phyloP scores from a whole-genome alignment of 2,329 filamentous ascomycete species.

The Pseudopithomyces chartarum region DNA sequence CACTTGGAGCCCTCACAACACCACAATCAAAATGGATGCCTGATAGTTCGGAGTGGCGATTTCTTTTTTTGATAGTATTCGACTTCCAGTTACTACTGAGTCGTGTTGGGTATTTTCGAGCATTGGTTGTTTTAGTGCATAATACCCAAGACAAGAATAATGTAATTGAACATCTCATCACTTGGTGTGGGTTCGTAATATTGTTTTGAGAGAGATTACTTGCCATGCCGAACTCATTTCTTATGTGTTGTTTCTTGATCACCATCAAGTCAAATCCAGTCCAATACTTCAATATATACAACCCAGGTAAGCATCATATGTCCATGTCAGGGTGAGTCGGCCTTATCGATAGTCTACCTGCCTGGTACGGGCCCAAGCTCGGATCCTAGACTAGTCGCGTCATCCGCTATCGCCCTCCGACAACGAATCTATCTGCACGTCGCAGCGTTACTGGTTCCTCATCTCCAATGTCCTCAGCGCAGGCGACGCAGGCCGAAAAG shows the following conservation, averaged over 20 bases:
- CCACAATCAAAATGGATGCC: not conserved
- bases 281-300: too few species aligned
- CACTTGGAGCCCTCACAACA: constrained; percentile 2
- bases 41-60: not conserved
- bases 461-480: constrained; percentile 39
- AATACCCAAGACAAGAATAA: too few species aligned
- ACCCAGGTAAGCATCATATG: too few species aligned
- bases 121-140: too few species aligned
- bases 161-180: too few species aligned
- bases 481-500: constrained; percentile 33
- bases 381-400: constrained; percentile 30
- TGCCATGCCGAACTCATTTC: too few species aligned
- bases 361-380: constrained; percentile 12
- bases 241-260: too few species aligned
- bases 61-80: not conserved
- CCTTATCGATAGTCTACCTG: constrained; percentile 8
- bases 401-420: constrained; percentile 29
- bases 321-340: not conserved
- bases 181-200: too few species aligned
- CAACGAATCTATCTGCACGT: constrained; percentile 19
- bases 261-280: too few species aligned
- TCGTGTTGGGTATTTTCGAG: too few species aligned
- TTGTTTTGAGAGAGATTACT: too few species aligned
- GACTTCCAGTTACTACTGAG: not conserved
- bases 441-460: constrained; percentile 5